phyloP scores from a whole-genome alignment of 192 early-diverging fungal species.

The Borealophlyctis nickersoniae region DNA sequence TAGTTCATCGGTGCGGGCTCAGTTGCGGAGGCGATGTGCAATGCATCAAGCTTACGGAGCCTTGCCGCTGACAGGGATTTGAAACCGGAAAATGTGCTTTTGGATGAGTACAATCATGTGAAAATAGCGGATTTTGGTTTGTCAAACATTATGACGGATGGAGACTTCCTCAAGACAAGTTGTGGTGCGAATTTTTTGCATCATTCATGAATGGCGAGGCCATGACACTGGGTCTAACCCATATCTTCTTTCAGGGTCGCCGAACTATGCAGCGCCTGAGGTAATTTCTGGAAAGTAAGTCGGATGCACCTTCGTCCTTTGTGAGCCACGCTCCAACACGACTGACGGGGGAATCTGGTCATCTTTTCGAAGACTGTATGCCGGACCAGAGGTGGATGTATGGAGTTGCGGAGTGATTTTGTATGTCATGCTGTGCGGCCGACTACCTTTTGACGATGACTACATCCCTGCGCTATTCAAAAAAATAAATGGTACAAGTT shows the following conservation, averaged over 20 bases:
- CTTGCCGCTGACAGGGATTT: conserved; percentile 53
- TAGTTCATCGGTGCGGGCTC: conserved; percentile 49
- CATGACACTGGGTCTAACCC: no score
- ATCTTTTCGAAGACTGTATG: conserved; percentile 78
- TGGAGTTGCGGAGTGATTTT: conserved; percentile 98
- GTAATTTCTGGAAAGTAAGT: conserved; percentile 72
- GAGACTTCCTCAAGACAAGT: conserved; percentile 54
- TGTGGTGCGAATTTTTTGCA: conserved; percentile 37
- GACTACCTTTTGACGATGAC: conserved; percentile 97
- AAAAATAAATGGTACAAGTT: conserved; percentile 88
- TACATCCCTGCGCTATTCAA: conserved; percentile 78
- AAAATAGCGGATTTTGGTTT: conserved; percentile 65
- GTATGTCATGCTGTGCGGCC: conserved; percentile 94
- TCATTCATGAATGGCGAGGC: conserved; percentile 8
- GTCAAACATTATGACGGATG: conserved; percentile 49
- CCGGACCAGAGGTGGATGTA: conserved; percentile 96
- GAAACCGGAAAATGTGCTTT: conserved; percentile 57
- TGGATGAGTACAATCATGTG: conserved; percentile 54
- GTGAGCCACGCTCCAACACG: not conserved
- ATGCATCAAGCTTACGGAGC: no score
- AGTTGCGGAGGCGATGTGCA: no score
- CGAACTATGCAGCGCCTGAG: conserved; percentile 63
- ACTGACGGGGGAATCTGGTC: conserved; percentile 11
- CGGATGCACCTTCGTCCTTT: conserved; percentile 36
- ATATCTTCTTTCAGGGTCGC: conserved; percentile 42